Evolutionary conservation across 148 eudicot genomes (phyloP).

Genomic region (Heliosperma pusillum): DNA sequence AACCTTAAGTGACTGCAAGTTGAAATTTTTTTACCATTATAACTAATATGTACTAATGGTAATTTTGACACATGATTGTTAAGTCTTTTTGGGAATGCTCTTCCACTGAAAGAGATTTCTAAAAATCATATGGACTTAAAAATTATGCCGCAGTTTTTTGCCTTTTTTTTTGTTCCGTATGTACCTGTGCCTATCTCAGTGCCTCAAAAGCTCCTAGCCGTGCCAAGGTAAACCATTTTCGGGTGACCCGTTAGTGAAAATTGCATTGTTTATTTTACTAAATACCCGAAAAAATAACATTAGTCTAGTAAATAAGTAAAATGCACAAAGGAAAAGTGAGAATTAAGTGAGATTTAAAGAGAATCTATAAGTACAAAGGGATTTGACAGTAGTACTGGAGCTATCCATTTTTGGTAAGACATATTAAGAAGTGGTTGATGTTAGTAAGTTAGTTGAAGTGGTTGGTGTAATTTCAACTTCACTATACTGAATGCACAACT

Average conservation of each 20-base stretch:
- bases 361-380: background rate
- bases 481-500: slow-evolving; percentile 12
- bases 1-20: slow-evolving; percentile 31
- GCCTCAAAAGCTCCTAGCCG: too few relatives aligned
- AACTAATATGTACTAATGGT: slow-evolving; percentile 15
- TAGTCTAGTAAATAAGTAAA: background rate
- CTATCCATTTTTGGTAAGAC: background rate
- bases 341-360: background rate
- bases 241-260: background rate
- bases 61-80: slow-evolving; percentile 14
- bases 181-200: too few relatives aligned
- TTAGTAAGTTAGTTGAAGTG: slow-evolving; percentile 25
- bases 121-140: too few relatives aligned
- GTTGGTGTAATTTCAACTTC: slow-evolving; percentile 27
- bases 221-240: too few relatives aligned
- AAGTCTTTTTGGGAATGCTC: too few relatives aligned
- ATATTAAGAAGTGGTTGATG: slow-evolving; percentile 1
- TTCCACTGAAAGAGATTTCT: too few relatives aligned
- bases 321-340: background rate
- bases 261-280: background rate
- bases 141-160: background rate
- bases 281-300: too few relatives aligned
- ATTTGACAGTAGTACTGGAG: background rate
- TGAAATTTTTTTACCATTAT: background rate
- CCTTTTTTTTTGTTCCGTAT: too few relatives aligned